Evolutionary conservation across 2,329 filamentous ascomycete genomes (phyloP), one percentile per base, ranked within the genome.

Genomic region (Coniochaeta hoffmannii): DNA sequence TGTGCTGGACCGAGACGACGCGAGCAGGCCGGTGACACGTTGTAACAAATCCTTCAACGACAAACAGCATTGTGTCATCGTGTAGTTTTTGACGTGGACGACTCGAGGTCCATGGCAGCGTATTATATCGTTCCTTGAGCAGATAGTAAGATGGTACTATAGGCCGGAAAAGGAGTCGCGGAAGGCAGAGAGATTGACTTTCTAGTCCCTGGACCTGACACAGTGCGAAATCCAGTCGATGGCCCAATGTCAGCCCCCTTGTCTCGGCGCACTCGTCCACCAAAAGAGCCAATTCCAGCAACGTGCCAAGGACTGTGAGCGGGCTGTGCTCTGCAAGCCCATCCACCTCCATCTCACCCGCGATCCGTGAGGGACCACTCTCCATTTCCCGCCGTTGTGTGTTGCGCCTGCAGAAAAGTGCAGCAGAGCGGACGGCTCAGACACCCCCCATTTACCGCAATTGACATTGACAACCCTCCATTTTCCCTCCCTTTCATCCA

Each of bases 401-500:
- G 19, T 36, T n/a, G n/a, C n/a, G n/a, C 30, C 30, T 32, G 30
- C 30, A 32, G 30, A 7, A 32, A 12, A 32, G n/a, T n/a, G n/a
- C n/a, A 32, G 7, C 30, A 12, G 30, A 32, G 30, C 30, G 30
- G 38, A 24, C 17, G 38, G 19, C 22, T 52, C 52, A 32, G 31
- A 24, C 54, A 32, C 34, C 26, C 44, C 51, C 56, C 51, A 54
- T 41, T 54, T 50, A 54, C 55, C 53, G 24, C 31, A 17, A 10
- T 41, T 36, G 9, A 15, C 31, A 28, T 7, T 32, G 30, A 12
- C 30, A 32, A 32, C 53, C 30, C 28, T 54, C 36, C 34, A 19
- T 50, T 34, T 19, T 35, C 53, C 28, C 53, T 34, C 44, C 28
- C 41, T 34, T 32, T 35, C 53, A 31, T 54, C 28, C 28, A 32